Evolutionary conservation across 2,329 filamentous ascomycete genomes (phyloP), one percentile per base, ranked within the genome.

Genomic region (Hypoxylon sp.): DNA sequence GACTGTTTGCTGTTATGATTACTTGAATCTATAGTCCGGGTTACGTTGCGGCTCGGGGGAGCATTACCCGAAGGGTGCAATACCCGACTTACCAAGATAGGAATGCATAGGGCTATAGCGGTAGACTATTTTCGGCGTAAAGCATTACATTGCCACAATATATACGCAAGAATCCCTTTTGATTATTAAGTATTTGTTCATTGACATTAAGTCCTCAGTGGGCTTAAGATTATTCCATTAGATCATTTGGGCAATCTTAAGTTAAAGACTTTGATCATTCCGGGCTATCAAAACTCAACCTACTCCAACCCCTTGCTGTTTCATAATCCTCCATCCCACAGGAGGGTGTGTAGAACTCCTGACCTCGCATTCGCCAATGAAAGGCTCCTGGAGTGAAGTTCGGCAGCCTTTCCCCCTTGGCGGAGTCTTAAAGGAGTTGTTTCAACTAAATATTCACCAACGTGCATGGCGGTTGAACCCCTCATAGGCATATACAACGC

Each of bases 331-430:
- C 38, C 49, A 36, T 51, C 53, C 38, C 46, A 60, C 53, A 61
- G 52, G 65, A 68, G 58, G 66, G 59, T 65, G 63, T 63, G 59
- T 61, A 60, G 60, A 63, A 48, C 52, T 66, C 55, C 63, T 56
- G 11, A 57, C 48, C 32, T 33, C 53, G 48, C 46, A 64, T 59
- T 50, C 55, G 38, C 59, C 62, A 68, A 66, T 66, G 4, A 49
- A 56, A 55, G 8, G 1, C 14, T 55, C 50, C 28, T 54, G 32
- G 33, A 61, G 38, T 50, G 40, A 46, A 59, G 56, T 62, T 44
- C 51, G 14, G 44, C 45, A 33, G 24, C 46, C 30, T 50, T 38
- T 42, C 58, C 55, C 50, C 44, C 53, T 58, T 52, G 53, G 16
- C 55, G 12, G 24, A 20, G 40, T 66, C 44, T n/a, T 49, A 42